Base-by-base conservation (phyloP, 78 protist genomes). In the Abeoforma whisleri region DNA sequence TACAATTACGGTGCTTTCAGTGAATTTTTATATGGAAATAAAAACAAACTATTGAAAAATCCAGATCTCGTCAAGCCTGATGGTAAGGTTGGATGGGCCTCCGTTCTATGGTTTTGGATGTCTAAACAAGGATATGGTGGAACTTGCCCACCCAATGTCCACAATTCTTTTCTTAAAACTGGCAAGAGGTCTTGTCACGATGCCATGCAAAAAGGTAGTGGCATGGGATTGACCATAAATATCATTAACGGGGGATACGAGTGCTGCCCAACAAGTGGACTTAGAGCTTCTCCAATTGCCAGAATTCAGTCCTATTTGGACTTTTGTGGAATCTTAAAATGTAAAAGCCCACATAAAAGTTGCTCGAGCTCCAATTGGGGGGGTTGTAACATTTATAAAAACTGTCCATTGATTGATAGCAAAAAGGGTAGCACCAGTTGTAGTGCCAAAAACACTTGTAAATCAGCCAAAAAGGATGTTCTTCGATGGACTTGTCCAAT, bases 231-330 rank as follows among this genome's bases (percentile, higher is more conserved):
- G 70, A 62, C 70, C 25, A 62, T 62, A 25, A 62, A 62, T 25
- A 62, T 62, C 70, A 62, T 62, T 25, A 62, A 62, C 70, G 70
- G 70, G 25, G 70, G 70, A n/a, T 62, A 62, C 70, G 70, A 62
- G 70, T 62, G 70, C 70, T 62, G 70, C 70, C 70, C 70, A 62
- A 62, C 25, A 62, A 62, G 25, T n/a, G 25, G 25, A 62, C 25
- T n/a, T n/a, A 62, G 70, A 62, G 25, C 25, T 25, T 62, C 70
- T 62, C 35, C 70, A 62, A 62, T 25, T 62, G 70, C 70, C 25
- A 25, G 70, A 25, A 62, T 62, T 25, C 70, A 62, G 70, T n/a
- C 35, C 70, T 62, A 62, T 62, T 25, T 62, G 35, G 70, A 62
- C 70, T 62, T 62, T 25, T 62, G 70, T 62, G 70, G 70, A 62